Evolutionary conservation across 2,329 filamentous ascomycete species (phyloP).

Genomic region (Aspergillus flavus): DNA sequence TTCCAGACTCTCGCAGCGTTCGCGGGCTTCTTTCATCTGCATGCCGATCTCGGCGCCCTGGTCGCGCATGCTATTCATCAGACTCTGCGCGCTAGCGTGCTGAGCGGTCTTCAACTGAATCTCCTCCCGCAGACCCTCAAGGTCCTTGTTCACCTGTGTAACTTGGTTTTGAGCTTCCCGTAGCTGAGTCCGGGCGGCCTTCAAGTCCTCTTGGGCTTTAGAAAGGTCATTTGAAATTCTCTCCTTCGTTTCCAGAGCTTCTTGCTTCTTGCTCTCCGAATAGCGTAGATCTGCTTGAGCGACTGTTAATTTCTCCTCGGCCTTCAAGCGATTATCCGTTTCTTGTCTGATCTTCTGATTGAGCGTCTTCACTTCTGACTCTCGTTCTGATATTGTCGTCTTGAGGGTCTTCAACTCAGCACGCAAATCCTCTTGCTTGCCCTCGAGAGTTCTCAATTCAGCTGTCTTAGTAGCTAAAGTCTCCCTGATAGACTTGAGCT

Average conservation of each 20-base stretch:
- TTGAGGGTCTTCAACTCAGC: conserved; percentile 72
- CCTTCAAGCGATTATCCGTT: conserved; percentile 67
- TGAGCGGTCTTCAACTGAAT: conserved; percentile 81
- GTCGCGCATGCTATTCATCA: conserved; percentile 91
- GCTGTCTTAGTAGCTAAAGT: conserved; percentile 66
- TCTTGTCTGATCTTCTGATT: conserved; percentile 79
- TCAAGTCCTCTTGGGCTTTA: conserved; percentile 72
- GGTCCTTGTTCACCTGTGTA: conserved; percentile 68
- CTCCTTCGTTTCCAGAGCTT: conserved; percentile 73
- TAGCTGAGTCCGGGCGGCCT: conserved; percentile 57
- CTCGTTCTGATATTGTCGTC: conserved; percentile 71
- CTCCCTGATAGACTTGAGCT: conserved; percentile 73
- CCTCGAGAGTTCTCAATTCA: conserved; percentile 76
- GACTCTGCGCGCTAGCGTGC: conserved; percentile 78
- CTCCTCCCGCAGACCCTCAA: conserved; percentile 72
- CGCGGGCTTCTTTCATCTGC: conserved; percentile 86
- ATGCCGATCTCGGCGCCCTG: conserved; percentile 84
- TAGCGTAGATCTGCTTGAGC: conserved; percentile 76
- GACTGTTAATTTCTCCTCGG: conserved; percentile 77
- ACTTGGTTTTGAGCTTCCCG: conserved; percentile 76
- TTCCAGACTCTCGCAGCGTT: conserved; percentile 81
- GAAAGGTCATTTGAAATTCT: conserved; percentile 70
- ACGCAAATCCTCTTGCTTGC: conserved; percentile 78
- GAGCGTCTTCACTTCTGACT: conserved; percentile 74
- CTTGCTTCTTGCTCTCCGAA: conserved; percentile 76